Evolutionary conservation across 352 stramenopile genomes (phyloP).

Genomic region (Pythium brassicae): DNA sequence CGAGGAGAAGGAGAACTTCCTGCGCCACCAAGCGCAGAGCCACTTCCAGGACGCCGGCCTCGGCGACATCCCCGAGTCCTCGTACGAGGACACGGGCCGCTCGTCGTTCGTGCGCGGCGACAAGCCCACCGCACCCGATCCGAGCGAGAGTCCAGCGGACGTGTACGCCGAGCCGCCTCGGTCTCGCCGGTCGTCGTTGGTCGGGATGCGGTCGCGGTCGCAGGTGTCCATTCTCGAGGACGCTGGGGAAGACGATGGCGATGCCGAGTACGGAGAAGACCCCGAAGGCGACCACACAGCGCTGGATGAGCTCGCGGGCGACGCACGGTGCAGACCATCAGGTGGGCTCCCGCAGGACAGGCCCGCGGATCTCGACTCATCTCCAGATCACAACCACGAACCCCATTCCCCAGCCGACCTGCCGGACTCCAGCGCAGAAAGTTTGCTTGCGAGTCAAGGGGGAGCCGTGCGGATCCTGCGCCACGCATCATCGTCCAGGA

Average conservation of each 20-base stretch:
- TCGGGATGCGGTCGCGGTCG: not conserved
- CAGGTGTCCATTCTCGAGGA: conserved; percentile 5
- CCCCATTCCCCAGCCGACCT: not conserved
- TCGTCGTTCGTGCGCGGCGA: not conserved
- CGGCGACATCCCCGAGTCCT: conserved; percentile 1
- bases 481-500: not conserved
- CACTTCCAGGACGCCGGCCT: conserved; percentile 8
- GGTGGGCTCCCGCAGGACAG: conserved; percentile 1
- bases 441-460: not conserved
- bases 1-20: conserved; percentile 34
- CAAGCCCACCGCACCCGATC: not conserved
- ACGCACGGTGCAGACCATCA: conserved; percentile 15
- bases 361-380: not conserved
- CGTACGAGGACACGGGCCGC: conserved; percentile 1
- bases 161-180: not conserved
- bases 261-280: not conserved
- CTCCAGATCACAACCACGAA: not conserved
- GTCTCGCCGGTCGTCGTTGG: not conserved
- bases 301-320: conserved; percentile 3
- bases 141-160: not conserved
- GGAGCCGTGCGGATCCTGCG: not conserved
- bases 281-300: not conserved
- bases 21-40: conserved; percentile 17
- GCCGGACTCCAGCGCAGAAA: not conserved
- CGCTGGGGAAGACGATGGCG: not conserved